Conservation (phyloP, 2,329 filamentous ascomycete species). For the Cladosporium sphaerospermum region DNA sequence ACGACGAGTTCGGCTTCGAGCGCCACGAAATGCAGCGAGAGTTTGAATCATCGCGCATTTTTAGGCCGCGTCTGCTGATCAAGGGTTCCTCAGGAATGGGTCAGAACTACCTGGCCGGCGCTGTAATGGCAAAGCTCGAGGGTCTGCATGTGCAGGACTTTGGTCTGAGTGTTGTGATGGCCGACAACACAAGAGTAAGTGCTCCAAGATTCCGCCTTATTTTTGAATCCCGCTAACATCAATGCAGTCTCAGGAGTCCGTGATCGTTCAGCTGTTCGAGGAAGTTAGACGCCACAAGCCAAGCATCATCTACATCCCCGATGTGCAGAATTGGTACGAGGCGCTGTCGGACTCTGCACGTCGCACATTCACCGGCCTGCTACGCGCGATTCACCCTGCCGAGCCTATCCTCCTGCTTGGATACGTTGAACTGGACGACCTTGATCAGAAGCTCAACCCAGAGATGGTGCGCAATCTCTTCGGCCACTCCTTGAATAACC, state of each 20-base stretch:
- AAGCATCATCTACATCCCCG: constrained; percentile 89
- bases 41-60: constrained; percentile 82
- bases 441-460: constrained; percentile 49
- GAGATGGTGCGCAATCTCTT: constrained; percentile 73
- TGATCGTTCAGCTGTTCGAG: constrained; percentile 82
- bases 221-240: constrained; percentile 1
- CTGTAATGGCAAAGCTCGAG: constrained; percentile 84
- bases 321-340: constrained; percentile 80
- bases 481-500: constrained; percentile 74
- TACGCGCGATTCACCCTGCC: constrained; percentile 77
- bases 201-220: constrained; percentile 25
- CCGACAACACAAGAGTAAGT: constrained; percentile 64
- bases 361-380: constrained; percentile 74
- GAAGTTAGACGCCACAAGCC: constrained; percentile 93
- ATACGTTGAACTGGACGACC: constrained; percentile 60
- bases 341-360: constrained; percentile 60
- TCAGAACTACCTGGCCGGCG: constrained; percentile 79
- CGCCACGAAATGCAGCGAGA: constrained; percentile 65
- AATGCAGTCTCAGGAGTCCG: constrained; percentile 66
- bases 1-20: constrained; percentile 75
- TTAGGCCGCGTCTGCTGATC: constrained; percentile 80
- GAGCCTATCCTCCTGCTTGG: constrained; percentile 84
- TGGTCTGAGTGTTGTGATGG: constrained; percentile 79
- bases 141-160: constrained; percentile 92
- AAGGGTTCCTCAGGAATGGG: constrained; percentile 84